Conservation (phyloP, 2,329 filamentous ascomycete species). For the Fulvia fulva region DNA sequence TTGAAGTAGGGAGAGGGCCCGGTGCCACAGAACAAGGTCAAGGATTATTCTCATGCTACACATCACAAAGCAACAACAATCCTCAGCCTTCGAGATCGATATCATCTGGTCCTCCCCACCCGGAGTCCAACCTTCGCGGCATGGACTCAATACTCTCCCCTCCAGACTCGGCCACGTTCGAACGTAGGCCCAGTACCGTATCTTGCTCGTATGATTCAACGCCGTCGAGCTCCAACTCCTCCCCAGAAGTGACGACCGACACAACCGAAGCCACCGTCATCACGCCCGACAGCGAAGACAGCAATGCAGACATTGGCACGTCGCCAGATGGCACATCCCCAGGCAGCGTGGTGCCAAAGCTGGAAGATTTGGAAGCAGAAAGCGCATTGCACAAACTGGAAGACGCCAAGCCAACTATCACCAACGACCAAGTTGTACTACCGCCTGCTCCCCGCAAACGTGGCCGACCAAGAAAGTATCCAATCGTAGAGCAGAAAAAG, state of each 20-base stretch:
- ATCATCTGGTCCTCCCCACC: conserved; percentile 2
- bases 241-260: conserved; percentile 12
- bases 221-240: conserved; percentile 11
- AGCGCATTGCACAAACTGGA: conserved; percentile 19
- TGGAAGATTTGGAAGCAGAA: conserved; percentile 52
- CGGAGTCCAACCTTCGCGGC: conserved; percentile 12
- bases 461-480: conserved; percentile 79
- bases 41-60: not conserved
- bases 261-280: conserved; percentile 4
- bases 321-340: conserved; percentile 5
- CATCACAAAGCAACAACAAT: conserved; percentile 3
- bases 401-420: conserved; percentile 28
- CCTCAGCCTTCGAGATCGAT: not conserved
- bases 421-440: conserved; percentile 13
- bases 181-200: conserved; percentile 7
- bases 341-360: conserved; percentile 42
- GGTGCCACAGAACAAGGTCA: not conserved
- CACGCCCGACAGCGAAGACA: conserved; percentile 23
- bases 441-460: conserved; percentile 47
- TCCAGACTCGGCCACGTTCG: conserved; percentile 1
- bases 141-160: conserved; percentile 10
- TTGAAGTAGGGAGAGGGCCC: not conserved
- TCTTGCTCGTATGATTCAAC: conserved; percentile 11
- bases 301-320: not conserved
- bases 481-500: conserved; percentile 60